Evolutionary conservation across 768 basidiomycete genomes (phyloP).

Genomic region (Tulasnella calospora): DNA sequence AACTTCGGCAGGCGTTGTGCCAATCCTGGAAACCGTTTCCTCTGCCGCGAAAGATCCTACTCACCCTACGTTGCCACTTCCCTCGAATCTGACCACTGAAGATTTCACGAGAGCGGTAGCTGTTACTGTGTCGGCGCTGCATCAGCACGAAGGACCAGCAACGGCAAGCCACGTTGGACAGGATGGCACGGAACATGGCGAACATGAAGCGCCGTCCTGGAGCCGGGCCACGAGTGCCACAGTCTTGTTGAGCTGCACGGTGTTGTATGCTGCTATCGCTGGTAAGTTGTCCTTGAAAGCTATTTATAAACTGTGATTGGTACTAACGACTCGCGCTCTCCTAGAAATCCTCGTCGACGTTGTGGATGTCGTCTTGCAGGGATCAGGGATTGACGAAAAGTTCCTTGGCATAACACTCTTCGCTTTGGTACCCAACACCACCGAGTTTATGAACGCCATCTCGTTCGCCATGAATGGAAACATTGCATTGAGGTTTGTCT

Average conservation of each 20-base stretch:
- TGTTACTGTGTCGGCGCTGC: slow-evolving; percentile 83
- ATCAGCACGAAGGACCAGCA: slow-evolving; percentile 46
- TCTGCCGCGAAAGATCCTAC: slow-evolving; percentile 61
- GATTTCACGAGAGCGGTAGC: slow-evolving; percentile 93
- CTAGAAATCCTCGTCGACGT: slow-evolving; percentile 90
- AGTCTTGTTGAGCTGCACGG: slow-evolving; percentile 83
- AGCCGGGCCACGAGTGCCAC: slow-evolving; percentile 84
- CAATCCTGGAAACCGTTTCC: slow-evolving; percentile 73
- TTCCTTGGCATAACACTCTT: slow-evolving; percentile 95
- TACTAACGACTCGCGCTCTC: not conserved
- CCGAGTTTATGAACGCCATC: slow-evolving; percentile 99
- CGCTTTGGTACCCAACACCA: slow-evolving; percentile 96
- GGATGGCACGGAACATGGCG: slow-evolving; percentile 38
- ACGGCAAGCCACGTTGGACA: not conserved
- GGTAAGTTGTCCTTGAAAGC: slow-evolving; percentile 50
- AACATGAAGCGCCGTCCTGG: slow-evolving; percentile 96
- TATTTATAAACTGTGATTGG: not conserved
- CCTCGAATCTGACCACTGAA: slow-evolving; percentile 68
- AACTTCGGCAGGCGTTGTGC: slow-evolving; percentile 41
- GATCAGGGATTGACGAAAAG: slow-evolving; percentile 92
- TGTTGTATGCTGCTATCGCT: slow-evolving; percentile 90
- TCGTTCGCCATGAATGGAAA: slow-evolving; percentile 96
- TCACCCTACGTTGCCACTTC: slow-evolving; percentile 46
- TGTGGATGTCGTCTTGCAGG: slow-evolving; percentile 86
- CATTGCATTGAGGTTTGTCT: slow-evolving; percentile 78